These are phyloP conservation scores for Datisca glomerata DNA, from an alignment of 306 rosid species.

Conservation along the genomic window DNA sequence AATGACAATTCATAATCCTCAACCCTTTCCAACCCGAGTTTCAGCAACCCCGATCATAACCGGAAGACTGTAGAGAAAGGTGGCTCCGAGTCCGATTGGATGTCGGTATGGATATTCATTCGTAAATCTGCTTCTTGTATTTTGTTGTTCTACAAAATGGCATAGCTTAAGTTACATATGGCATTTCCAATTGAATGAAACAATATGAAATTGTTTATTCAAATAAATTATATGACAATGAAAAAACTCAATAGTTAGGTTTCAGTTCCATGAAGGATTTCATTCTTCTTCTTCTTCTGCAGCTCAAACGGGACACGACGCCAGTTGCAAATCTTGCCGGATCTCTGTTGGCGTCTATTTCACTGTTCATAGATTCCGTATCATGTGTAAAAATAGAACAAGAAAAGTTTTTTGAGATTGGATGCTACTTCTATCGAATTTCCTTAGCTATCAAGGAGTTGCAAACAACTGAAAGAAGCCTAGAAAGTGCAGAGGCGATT, in stretches of 20 bases:
- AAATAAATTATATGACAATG: no score
- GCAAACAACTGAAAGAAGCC: slow-evolving; percentile 13
- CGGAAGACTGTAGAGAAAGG: no score
- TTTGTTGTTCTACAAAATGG: not conserved
- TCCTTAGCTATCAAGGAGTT: slow-evolving; percentile 29
- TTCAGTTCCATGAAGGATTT: not conserved
- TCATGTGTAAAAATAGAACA: slow-evolving; percentile 12
- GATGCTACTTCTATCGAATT: slow-evolving; percentile 31
- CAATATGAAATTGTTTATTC: no score
- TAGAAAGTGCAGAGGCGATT: slow-evolving; percentile 17
- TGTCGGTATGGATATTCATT: not conserved
- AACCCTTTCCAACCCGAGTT: no score
- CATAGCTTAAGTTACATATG: not conserved
- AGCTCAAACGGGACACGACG: slow-evolving; percentile 9
- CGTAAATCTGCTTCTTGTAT: not conserved
- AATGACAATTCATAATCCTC: no score
- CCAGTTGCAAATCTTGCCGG: slow-evolving; percentile 12
- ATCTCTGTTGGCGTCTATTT: slow-evolving; percentile 23
- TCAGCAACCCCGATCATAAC: no score
- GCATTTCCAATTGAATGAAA: not conserved
- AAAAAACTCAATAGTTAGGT: no score
- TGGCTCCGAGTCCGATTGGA: not conserved
- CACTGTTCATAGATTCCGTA: slow-evolving; percentile 17
- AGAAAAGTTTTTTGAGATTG: slow-evolving; percentile 21
- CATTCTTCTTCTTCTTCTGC: not conserved